Evolutionary conservation across 192 early-diverging fungal genomes (phyloP), one percentile per base, ranked within the genome.

Genomic region (Geosiphon pyriformis): DNA sequence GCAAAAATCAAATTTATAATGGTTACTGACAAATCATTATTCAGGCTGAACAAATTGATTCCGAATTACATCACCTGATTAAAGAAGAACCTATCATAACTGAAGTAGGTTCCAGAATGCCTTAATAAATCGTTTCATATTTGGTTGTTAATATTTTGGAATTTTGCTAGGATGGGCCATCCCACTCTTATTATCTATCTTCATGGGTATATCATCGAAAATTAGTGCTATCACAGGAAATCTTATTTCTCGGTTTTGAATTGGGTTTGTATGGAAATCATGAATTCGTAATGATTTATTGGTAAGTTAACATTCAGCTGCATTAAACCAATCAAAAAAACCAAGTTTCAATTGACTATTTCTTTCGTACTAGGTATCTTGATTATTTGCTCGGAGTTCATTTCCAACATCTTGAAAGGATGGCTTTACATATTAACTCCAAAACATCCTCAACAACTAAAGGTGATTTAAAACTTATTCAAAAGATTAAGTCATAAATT

Each of bases 171-270:
- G 64, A 75, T n/a, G 51, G 33, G 0, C 34, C 47, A 4, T 49
- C 56, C 23, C 50, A 35, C 34, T 78, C 80, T 1, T 87, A 72
- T 56, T 80, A 81, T 50, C 74, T 89, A 18, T 88, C 85, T 2
- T 82, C 78, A 0, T 90, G 88, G 88, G 78, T 77, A 11, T 88
- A 83, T 68, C 76, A 85, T 47, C 74, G 77, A 34, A 87, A 88
- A 61, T 67, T 87, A 1, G 75, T 58, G 22, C 70, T 85, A 55
- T 72, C 88, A 70, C 80, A 83, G 37, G 72, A 74, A 8, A 62
- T 83, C 56, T 50, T 88, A 15, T 59, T 80, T 26, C 64, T 87
- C 0, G 88, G 88, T 6, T 88, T 85, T 72, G 88, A 90, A 53
- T 61, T 88, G 0, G 88, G 87, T 47, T 72, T 90, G 0, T 90